Evolutionary conservation across 2,329 filamentous ascomycete species (phyloP), one percentile per base, ranked within the genome.

Genomic region (Aspergillus brunneoviolaceus): DNA sequence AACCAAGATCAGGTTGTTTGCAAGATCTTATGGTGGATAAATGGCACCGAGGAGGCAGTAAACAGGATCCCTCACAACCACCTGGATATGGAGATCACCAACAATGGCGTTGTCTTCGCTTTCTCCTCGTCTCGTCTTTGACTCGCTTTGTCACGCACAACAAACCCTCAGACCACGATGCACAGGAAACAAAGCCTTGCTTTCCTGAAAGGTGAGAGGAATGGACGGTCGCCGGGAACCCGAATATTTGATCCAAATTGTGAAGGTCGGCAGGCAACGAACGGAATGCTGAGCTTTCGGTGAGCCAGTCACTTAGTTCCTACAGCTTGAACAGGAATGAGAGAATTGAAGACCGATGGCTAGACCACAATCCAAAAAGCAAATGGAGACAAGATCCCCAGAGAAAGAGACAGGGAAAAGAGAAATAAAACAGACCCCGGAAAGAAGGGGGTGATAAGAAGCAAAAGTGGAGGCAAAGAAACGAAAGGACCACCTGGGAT

Each of bases 71-170:
- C 23, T 31, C 27, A 54, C 42, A 12, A 49, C 42, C 50, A 51
- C 35, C 48, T 31, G 39, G 49, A 49, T 25, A n/a, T 33, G 52
- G 49, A 39, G 29, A 12, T 59, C 57, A 58, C 57, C 21, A 53
- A 61, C 58, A 63, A 63, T 56, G 61, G 49, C 31, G 52, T 57
- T 57, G 61, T 63, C 27, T 49, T 48, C n/a, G 53, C 53, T 51
- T 51, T 55, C 31, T 35, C 29, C 29, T 49, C 21, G 21, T 19
- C 35, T 25, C 4, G n/a, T 23, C 49, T 12, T 14, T 56, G 56
- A 31, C 39, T 45, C 39, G 16, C 31, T 54, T 19, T 39, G 31
- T 35, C 31, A 23, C 11, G 19, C 49, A 31, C 25, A 19, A 49
- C 29, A 56, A 35, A 25, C 25, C 31, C 48, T 5, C 47, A 27